Evolutionary conservation across 2,329 filamentous ascomycete species (phyloP).

Genomic region (Phialemoniopsis sp.): DNA sequence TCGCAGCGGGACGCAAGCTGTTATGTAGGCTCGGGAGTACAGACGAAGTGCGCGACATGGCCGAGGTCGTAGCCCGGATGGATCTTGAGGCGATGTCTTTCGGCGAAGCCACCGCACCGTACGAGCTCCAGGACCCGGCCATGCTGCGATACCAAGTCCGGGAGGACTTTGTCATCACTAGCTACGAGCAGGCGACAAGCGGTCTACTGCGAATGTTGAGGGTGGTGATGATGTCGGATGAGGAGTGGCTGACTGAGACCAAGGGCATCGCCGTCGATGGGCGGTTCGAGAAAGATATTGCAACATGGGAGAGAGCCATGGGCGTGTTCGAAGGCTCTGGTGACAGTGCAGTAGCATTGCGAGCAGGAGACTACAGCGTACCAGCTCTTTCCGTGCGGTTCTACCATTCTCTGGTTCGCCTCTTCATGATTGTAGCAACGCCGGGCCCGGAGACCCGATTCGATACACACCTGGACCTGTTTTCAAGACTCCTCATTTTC

Average conservation of each 20-base stretch:
- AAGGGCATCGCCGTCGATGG: neutral
- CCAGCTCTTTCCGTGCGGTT: constrained; percentile 12
- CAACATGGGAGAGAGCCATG: too few relatives aligned
- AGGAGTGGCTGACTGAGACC: neutral
- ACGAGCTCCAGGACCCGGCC: constrained; percentile 7
- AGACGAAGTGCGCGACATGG: constrained; percentile 9
- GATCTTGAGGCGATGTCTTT: constrained; percentile 28
- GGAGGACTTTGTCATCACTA: too few relatives aligned
- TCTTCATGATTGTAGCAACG: constrained; percentile 10
- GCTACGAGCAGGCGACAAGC: constrained; percentile 7
- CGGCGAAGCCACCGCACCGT: constrained; percentile 22
- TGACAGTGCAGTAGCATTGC: neutral
- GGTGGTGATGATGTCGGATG: neutral
- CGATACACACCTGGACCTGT: constrained; percentile 20
- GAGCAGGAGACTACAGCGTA: neutral
- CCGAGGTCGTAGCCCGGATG: constrained; percentile 18
- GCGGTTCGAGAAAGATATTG: neutral
- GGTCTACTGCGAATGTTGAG: neutral
- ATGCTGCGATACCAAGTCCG: too few relatives aligned
- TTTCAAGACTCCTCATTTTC: constrained; percentile 18
- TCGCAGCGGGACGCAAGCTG: constrained; percentile 21
- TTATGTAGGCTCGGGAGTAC: constrained; percentile 8
- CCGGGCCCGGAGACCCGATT: constrained; percentile 20
- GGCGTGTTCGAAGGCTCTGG: too few relatives aligned
- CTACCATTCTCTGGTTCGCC: constrained; percentile 19